phyloP scores from a whole-genome alignment of 805 yeast species.

The Yarrowia porcina region DNA sequence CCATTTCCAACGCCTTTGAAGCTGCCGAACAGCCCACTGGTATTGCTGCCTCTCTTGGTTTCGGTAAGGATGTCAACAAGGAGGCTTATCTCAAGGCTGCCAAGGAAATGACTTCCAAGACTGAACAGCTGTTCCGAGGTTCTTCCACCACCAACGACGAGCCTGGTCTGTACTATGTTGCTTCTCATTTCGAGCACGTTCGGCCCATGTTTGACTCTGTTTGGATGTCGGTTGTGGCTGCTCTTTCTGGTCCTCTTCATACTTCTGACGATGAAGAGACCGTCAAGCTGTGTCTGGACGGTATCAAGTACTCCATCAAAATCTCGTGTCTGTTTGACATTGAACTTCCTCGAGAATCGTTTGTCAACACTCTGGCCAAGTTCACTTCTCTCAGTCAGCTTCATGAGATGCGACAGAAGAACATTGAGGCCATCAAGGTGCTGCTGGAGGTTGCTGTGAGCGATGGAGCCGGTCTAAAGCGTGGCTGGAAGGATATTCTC shows the following conservation, averaged over 20 bases:
- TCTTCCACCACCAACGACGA: conserved; percentile 44
- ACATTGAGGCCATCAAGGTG: conserved; percentile 73
- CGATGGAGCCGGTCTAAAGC: conserved; percentile 71
- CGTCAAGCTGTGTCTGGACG: conserved; percentile 65
- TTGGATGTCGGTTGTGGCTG: conserved; percentile 98
- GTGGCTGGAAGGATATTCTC: conserved; percentile 82
- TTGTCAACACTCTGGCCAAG: conserved; percentile 84
- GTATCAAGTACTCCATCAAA: conserved; percentile 75
- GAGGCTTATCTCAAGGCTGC: conserved; percentile 94
- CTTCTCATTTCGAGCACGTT: conserved; percentile 85
- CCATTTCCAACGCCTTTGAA: conserved; percentile 60
- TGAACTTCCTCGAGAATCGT: conserved; percentile 82
- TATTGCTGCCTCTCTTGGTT: conserved; percentile 38
- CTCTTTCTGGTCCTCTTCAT: conserved; percentile 87
- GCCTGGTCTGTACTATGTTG: conserved; percentile 63
- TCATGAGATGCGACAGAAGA: conserved; percentile 72
- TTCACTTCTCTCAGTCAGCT: conserved; percentile 77
- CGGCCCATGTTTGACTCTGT: conserved; percentile 87
- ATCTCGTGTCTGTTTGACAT: conserved; percentile 81
- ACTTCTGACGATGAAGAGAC: conserved; percentile 68
- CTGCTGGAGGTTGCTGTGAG: conserved; percentile 71
- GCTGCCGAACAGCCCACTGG: conserved; percentile 37
- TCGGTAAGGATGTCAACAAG: conserved; percentile 57
- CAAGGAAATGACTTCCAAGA: conserved; percentile 81
- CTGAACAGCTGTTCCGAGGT: conserved; percentile 75